A percentile compares a stretch with the other conserved stretches of the same genome.
These are phyloP conservation scores for Tricholoma matsutake DNA, from an alignment of 768 basidiomycete genomes.

Conservation along the genomic window DNA sequence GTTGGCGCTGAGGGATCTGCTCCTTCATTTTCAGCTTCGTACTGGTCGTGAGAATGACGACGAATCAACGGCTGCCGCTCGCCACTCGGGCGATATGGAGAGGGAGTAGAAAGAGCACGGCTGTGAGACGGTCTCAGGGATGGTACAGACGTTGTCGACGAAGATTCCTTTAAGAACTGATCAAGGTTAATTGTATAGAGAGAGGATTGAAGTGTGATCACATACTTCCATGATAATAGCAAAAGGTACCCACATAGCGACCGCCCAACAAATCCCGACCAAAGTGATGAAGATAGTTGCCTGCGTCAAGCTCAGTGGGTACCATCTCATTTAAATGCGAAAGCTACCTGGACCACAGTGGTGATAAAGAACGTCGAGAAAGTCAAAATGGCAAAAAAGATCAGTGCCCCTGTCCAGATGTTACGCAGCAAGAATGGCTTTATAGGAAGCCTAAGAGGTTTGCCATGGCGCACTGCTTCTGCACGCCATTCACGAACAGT, in stretches of 20 bases:
- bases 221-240: conserved; percentile 95
- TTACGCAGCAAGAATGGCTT: conserved; percentile 92
- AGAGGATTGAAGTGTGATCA: neutral
- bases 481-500: conserved; percentile 81
- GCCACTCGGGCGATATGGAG: conserved; percentile 29
- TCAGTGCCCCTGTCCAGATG: conserved; percentile 87
- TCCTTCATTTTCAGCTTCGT: conserved; percentile 34
- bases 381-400: conserved; percentile 77
- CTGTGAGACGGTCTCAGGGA: conserved; percentile 45
- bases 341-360: conserved; percentile 64
- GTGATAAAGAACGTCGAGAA: conserved; percentile 85
- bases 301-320: conserved; percentile 27
- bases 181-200: neutral
- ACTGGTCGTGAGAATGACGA: conserved; percentile 53
- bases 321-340: neutral
- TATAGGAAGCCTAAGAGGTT: conserved; percentile 73
- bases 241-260: conserved; percentile 97
- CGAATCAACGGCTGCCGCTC: conserved; percentile 62
- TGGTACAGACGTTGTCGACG: conserved; percentile 24
- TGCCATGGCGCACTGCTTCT: conserved; percentile 75
- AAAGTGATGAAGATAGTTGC: conserved; percentile 81
- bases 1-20: conserved; percentile 41
- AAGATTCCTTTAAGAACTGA: conserved; percentile 72
- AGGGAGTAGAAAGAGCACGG: conserved; percentile 53
- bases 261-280: conserved; percentile 94